A percentile compares a stretch with the other conserved stretches of the same genome.
Evolutionary conservation across 192 early-diverging fungal genomes (phyloP).

Genomic region (Rhizophlyctis rosea): DNA sequence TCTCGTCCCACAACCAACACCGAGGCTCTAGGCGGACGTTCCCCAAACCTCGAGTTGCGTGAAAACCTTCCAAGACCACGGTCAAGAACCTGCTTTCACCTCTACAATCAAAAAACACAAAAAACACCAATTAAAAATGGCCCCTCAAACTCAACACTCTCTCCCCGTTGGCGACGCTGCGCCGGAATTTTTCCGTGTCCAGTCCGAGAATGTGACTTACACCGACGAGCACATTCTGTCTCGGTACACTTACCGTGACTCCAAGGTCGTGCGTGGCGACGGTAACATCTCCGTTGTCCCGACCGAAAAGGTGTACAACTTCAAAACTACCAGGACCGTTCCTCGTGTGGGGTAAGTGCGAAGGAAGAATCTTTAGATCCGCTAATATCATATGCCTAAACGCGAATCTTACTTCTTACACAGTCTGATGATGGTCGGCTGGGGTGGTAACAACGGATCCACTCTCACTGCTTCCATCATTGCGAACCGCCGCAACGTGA

Average conservation of each 20-base stretch:
- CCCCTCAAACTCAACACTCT: slow-evolving; percentile 17
- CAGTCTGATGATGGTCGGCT: slow-evolving; percentile 98
- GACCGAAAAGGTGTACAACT: slow-evolving; percentile 83
- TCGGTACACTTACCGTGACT: slow-evolving; percentile 88
- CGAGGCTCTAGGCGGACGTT: slow-evolving; percentile 67
- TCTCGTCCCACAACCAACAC: slow-evolving; percentile 78
- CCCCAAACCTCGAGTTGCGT: slow-evolving; percentile 52
- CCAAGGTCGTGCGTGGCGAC: slow-evolving; percentile 65
- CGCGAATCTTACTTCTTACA: not conserved
- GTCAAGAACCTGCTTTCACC: slow-evolving; percentile 20
- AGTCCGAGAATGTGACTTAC: slow-evolving; percentile 87
- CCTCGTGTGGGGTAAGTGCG: slow-evolving; percentile 74
- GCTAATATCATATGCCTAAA: slow-evolving; percentile 4
- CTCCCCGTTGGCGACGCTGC: slow-evolving; percentile 14
- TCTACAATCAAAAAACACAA: not conserved
- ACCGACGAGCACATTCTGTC: slow-evolving; percentile 73
- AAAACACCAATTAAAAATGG: slow-evolving; percentile 15
- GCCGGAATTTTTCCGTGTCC: slow-evolving; percentile 67
- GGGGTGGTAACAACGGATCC: slow-evolving; percentile 99
- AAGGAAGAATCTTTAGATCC: no score
- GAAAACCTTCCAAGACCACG: slow-evolving; percentile 38
- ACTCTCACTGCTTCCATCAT: slow-evolving; percentile 95
- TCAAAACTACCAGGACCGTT: slow-evolving; percentile 80
- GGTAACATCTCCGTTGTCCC: slow-evolving; percentile 77
- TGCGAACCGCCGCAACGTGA: slow-evolving; percentile 84